Evolutionary conservation across 192 early-diverging fungal species (phyloP), one percentile per base, ranked within the genome.

Genomic region (Coemansia sp.): DNA sequence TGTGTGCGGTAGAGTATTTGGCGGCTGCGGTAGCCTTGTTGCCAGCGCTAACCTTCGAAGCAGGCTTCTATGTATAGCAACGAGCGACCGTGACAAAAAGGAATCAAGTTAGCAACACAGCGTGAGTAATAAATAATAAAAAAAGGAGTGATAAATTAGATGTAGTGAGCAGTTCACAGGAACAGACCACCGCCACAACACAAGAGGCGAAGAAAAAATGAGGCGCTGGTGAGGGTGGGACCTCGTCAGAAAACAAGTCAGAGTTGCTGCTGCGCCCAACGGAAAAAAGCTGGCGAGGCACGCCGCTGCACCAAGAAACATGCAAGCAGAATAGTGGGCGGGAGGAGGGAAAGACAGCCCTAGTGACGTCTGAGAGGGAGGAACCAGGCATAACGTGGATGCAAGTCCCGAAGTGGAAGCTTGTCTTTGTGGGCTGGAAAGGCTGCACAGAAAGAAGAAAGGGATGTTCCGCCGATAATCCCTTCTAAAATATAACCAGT

Each of bases 61-160:
- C 38, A 20, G 65, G 39, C 57, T 65, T 77, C 75, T 77, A 77
- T 31, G 43, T 22, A 34, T 12, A 53, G 33, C 53, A 40, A 52
- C 13, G 53, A 44, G 18, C 60, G 41, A 31, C 31, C 36, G 40
- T 0, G 22, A 24, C 33, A 27, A 61, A 34, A 43, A 15, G 44
- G 36, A 20, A 57, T 18, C 31, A 18, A 15, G 57, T 60, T 60
- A 60, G 57, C 33, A 36, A 43, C 72, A 68, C 64, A 27, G 39
- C 57, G 31, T 16, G 16, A 52, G 46, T 53, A 33, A 20, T 1
- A 27, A 27, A 27, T 27, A 27, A n/a, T n/a, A n/a, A n/a, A 55
- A n/a, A n/a, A 34, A 61, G 33, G 64, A 34, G 43, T 11, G 36
- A 69, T 69, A 61, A 61, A 69, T 61, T 69, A 69, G 22, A 57